Evolutionary conservation across 148 eudicot genomes (phyloP).

Genomic region (Pharnaceum exiguum): DNA sequence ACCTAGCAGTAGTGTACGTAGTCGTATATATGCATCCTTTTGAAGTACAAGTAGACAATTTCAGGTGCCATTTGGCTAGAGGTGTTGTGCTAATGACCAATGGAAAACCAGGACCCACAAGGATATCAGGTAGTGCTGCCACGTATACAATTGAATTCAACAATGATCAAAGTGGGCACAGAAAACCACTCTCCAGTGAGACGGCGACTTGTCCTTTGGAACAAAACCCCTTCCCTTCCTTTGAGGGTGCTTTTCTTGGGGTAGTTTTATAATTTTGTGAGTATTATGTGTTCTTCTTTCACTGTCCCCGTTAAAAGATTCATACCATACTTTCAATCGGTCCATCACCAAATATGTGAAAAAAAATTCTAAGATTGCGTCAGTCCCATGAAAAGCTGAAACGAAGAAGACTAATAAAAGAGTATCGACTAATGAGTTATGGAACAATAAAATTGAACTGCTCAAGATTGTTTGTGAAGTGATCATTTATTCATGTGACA

Average conservation of each 20-base stretch:
- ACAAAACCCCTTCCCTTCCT: neutral
- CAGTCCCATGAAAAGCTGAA: too few relatives aligned
- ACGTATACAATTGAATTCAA: conserved; percentile 10
- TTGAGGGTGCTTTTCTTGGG: neutral
- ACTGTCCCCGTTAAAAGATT: neutral
- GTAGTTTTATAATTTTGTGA: neutral
- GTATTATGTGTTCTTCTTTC: neutral
- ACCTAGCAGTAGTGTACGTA: too few relatives aligned
- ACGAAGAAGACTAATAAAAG: too few relatives aligned
- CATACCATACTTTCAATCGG: too few relatives aligned
- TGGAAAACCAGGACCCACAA: neutral
- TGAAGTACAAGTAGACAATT: conserved; percentile 7
- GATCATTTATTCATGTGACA: too few relatives aligned
- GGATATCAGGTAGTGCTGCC: conserved; percentile 1
- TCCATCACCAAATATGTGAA: too few relatives aligned
- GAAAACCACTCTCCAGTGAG: conserved; percentile 6
- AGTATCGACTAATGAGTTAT: too few relatives aligned
- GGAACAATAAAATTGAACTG: too few relatives aligned
- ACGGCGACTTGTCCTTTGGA: conserved; percentile 14
- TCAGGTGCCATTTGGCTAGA: conserved; percentile 12
- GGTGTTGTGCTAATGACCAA: neutral
- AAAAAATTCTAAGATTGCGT: too few relatives aligned
- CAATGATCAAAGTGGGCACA: conserved; percentile 6
- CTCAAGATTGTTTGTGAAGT: too few relatives aligned
- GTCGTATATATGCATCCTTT: too few relatives aligned